phyloP scores from a whole-genome alignment of 169 alveolate species.

The Eimeria sp. region DNA sequence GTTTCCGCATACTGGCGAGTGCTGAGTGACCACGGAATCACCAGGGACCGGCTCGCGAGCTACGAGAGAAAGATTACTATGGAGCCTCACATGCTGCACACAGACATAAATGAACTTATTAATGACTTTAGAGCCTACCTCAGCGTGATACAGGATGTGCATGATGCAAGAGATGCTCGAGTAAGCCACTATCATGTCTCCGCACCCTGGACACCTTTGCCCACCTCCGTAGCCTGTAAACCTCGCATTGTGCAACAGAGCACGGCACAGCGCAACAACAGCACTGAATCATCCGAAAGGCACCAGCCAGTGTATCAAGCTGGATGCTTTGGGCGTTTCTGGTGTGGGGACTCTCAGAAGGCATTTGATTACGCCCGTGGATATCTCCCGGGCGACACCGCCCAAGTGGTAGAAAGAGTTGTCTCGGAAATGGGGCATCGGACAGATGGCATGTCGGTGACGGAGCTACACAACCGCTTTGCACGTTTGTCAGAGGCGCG shows the following conservation, averaged over 20 bases:
- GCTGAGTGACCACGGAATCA: constrained; percentile 91
- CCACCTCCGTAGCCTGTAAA: neutral
- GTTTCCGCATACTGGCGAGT: constrained; percentile 91
- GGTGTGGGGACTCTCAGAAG: constrained; percentile 30
- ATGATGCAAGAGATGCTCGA: constrained; percentile 83
- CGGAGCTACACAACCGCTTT: constrained; percentile 53
- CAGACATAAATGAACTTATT: constrained; percentile 88
- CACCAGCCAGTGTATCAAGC: neutral
- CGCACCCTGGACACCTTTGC: neutral
- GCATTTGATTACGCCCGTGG: constrained; percentile 81
- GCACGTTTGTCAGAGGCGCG: constrained; percentile 62
- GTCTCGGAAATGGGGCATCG: constrained; percentile 55
- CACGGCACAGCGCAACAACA: neutral
- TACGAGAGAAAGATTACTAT: constrained; percentile 93
- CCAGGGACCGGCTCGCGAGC: constrained; percentile 91
- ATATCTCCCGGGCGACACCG: constrained; percentile 47
- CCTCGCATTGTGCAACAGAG: neutral
- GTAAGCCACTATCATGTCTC: neutral
- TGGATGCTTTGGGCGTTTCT: neutral
- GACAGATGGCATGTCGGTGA: constrained; percentile 49
- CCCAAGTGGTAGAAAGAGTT: constrained; percentile 31
- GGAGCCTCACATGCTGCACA: constrained; percentile 92
- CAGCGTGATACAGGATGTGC: constrained; percentile 82
- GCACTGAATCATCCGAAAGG: neutral
- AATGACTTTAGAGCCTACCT: constrained; percentile 83